A percentile compares a stretch with the other conserved stretches of the same genome.
Evolutionary conservation across 495 filamentous ascomycete genomes (phyloP).

Genomic region (Lophiotrema nucula): DNA sequence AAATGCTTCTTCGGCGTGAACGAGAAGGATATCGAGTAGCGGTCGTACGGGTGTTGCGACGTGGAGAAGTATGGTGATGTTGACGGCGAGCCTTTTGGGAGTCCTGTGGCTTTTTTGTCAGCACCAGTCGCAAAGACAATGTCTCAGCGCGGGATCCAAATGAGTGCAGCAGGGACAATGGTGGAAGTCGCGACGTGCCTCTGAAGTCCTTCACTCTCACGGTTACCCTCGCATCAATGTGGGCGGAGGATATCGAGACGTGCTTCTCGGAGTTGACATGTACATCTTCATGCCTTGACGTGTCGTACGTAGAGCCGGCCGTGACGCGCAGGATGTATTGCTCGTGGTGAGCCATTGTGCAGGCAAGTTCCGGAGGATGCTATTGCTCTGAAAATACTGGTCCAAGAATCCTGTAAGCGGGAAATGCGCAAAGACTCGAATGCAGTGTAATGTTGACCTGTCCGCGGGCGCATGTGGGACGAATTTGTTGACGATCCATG

Average conservation of each 20-base stretch:
- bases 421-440: no score
- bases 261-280: constrained; percentile 67
- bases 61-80: constrained; percentile 69
- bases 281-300: constrained; percentile 61
- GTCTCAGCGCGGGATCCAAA: no score
- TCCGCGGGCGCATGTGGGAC: no score
- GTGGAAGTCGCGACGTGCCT: constrained; percentile 40
- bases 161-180: neutral
- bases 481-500: no score
- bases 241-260: constrained; percentile 56
- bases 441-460: no score
- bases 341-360: constrained; percentile 44
- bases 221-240: constrained; percentile 59
- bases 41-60: constrained; percentile 67
- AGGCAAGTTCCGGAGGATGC: no score
- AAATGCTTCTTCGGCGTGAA: constrained; percentile 68
- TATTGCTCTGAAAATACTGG: no score
- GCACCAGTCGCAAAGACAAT: no score
- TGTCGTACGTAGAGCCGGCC: constrained; percentile 71
- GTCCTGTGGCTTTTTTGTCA: constrained; percentile 13
- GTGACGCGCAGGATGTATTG: constrained; percentile 70
- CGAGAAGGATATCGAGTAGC: constrained; percentile 75
- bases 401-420: no score
- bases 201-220: constrained; percentile 69
- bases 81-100: constrained; percentile 41